A percentile compares a stretch with the other conserved stretches of the same genome.
These are phyloP conservation scores for Lagenidium giganteum DNA, from an alignment of 352 stramenopile genomes.

Conservation along the genomic window DNA sequence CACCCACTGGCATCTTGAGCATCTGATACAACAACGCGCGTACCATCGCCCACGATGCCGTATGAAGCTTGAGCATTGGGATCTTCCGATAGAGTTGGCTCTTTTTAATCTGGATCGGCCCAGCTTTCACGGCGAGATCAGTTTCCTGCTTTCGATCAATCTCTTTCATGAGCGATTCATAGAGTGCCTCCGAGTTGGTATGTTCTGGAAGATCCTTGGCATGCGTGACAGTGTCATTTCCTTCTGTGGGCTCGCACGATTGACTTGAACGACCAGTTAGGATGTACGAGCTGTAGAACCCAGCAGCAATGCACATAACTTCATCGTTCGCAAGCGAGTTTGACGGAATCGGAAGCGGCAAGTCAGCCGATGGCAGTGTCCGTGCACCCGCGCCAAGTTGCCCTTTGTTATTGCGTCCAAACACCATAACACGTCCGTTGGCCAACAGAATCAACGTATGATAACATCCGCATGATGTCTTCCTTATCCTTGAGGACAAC, in stretches of 20 bases:
- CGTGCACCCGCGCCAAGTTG: constrained; percentile 72
- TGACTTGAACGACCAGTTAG: constrained; percentile 66
- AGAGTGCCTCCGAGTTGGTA: constrained; percentile 71
- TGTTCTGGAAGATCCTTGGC: constrained; percentile 60
- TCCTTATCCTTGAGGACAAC: constrained; percentile 74
- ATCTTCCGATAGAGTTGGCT: constrained; percentile 44
- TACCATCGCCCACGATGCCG: constrained; percentile 71
- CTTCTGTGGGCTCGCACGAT: constrained; percentile 19
- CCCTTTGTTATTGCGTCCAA: constrained; percentile 86
- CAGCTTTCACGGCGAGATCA: constrained; percentile 4
- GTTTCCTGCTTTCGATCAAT: constrained; percentile 53
- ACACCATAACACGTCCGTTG: constrained; percentile 82
- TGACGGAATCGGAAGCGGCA: constrained; percentile 70
- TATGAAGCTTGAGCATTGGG: constrained; percentile 69
- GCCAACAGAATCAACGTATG: constrained; percentile 74
- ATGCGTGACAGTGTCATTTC: constrained; percentile 30
- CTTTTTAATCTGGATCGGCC: constrained; percentile 39
- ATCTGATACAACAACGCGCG: constrained; percentile 82
- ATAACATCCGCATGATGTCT: constrained; percentile 79
- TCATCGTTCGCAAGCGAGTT: constrained; percentile 79
- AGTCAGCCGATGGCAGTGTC: constrained; percentile 73
- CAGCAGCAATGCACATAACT: constrained; percentile 72
- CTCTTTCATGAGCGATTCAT: constrained; percentile 84
- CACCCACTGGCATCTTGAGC: constrained; percentile 16
- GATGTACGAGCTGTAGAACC: constrained; percentile 88